Percentiles rank a stretch among this genome's conserved stretches.
phyloP scores from a whole-genome alignment of 2,329 filamentous ascomycete species.

The Fusarium sp. region DNA sequence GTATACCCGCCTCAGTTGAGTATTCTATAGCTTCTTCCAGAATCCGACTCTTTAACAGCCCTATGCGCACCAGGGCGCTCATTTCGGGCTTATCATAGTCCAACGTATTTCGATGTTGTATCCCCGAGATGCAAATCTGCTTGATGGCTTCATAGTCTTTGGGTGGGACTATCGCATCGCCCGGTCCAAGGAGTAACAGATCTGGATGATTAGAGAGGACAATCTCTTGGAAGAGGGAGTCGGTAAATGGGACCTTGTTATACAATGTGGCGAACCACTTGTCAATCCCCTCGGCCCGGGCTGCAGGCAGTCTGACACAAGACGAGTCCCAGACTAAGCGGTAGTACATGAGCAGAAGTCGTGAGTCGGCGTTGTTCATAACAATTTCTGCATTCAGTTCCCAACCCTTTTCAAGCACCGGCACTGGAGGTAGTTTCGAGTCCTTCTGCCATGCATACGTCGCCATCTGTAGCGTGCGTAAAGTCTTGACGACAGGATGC shows the following conservation, averaged over 20 bases:
- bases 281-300: slow-evolving; percentile 3
- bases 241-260: slow-evolving; percentile 4
- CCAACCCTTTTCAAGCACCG: slow-evolving; percentile 17
- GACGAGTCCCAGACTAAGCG: slow-evolving; percentile 27
- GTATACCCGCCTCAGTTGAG: not conserved
- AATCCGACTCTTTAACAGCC: slow-evolving; percentile 9
- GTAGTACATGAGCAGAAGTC: slow-evolving; percentile 20
- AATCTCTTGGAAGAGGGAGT: not conserved
- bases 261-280: slow-evolving; percentile 14
- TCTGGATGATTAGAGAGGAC: not conserved
- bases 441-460: slow-evolving; percentile 6
- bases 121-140: slow-evolving; percentile 17
- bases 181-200: not conserved
- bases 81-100: not conserved
- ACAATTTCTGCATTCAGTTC: slow-evolving; percentile 15
- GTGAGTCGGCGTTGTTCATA: slow-evolving; percentile 12
- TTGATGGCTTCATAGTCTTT: slow-evolving; percentile 20
- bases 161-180: not conserved
- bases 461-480: not conserved
- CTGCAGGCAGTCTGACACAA: not conserved
- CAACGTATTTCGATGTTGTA: slow-evolving; percentile 27
- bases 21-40: slow-evolving; percentile 1
- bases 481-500: slow-evolving; percentile 11
- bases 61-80: not conserved
- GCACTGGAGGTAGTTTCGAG: not conserved